Evolutionary conservation across 2,329 filamentous ascomycete genomes (phyloP).

Genomic region (Aspergillus hortae): DNA sequence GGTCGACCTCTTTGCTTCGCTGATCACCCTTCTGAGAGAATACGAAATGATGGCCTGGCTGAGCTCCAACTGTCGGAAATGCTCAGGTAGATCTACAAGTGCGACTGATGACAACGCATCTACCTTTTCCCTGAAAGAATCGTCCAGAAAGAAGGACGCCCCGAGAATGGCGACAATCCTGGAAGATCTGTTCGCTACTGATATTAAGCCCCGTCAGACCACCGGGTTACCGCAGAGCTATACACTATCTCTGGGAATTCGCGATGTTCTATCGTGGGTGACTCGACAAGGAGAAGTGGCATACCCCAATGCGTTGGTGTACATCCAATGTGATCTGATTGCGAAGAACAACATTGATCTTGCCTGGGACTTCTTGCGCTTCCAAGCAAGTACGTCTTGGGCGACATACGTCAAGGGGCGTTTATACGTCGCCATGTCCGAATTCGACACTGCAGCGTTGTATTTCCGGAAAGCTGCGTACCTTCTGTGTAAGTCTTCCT

Average conservation of each 20-base stretch:
- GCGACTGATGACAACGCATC: constrained; percentile 20
- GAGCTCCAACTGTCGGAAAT: constrained; percentile 43
- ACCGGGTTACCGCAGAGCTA: constrained; percentile 40
- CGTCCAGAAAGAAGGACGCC: constrained; percentile 18
- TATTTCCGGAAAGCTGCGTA: constrained; percentile 81
- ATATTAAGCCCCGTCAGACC: constrained; percentile 41
- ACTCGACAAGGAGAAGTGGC: constrained; percentile 53
- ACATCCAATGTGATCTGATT: constrained; percentile 66
- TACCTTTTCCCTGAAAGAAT: constrained; percentile 23
- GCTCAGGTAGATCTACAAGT: constrained; percentile 22
- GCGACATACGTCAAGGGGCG: constrained; percentile 78
- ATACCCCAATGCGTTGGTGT: constrained; percentile 60
- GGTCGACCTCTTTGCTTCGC: constrained; percentile 54
- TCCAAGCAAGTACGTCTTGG: constrained; percentile 58
- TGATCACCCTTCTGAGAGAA: constrained; percentile 68
- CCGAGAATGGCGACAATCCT: constrained; percentile 35
- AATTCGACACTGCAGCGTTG: constrained; percentile 68
- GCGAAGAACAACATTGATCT: constrained; percentile 64
- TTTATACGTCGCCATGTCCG: constrained; percentile 68
- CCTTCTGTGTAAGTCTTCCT: constrained; percentile 65
- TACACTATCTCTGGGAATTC: constrained; percentile 40
- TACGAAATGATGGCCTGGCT: constrained; percentile 68
- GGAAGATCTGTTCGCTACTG: constrained; percentile 43
- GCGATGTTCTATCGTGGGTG: constrained; percentile 44
- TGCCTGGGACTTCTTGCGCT: constrained; percentile 63